Percentiles rank a stretch among this genome's conserved stretches.
phyloP scores from a whole-genome alignment of 129 eudicot species.

The Flaveria brownii region DNA sequence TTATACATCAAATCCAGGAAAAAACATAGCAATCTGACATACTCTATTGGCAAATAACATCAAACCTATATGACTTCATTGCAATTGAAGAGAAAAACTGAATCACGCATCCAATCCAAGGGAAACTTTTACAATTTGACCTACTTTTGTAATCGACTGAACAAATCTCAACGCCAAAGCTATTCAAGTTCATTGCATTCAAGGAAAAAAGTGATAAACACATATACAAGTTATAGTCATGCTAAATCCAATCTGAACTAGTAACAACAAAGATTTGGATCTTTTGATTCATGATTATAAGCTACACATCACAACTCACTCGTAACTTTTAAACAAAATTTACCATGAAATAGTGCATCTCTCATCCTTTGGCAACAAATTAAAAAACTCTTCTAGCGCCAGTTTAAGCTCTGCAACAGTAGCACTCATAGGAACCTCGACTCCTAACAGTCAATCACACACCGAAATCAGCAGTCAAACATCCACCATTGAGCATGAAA shows the following conservation, averaged over 20 bases:
- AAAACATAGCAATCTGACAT: not conserved
- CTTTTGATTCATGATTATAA: not conserved
- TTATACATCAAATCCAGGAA: not conserved
- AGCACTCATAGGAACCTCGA: conserved; percentile 48
- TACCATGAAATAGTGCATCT: conserved; percentile 52
- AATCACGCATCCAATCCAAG: not conserved
- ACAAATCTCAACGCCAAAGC: conserved; percentile 15
- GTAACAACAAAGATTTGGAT: not conserved
- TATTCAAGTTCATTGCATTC: conserved; percentile 16
- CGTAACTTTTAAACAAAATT: not conserved
- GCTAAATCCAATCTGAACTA: not conserved
- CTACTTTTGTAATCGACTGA: not conserved
- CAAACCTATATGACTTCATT: conserved; percentile 9
- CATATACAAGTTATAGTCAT: no score
- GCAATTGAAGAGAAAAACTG: not conserved
- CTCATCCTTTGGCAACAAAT: conserved; percentile 34
- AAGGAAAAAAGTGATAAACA: not conserved
- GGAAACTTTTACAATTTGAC: not conserved
- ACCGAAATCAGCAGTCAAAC: not conserved
- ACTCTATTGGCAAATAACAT: not conserved
- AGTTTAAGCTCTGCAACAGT: conserved; percentile 49
- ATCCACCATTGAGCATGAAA: not conserved
- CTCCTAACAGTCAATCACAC: conserved; percentile 32
- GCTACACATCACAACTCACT: not conserved
- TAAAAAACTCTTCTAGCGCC: conserved; percentile 48